Evolutionary conservation across 2,329 filamentous ascomycete genomes (phyloP).

Genomic region (Pseudocercospora fuligena): DNA sequence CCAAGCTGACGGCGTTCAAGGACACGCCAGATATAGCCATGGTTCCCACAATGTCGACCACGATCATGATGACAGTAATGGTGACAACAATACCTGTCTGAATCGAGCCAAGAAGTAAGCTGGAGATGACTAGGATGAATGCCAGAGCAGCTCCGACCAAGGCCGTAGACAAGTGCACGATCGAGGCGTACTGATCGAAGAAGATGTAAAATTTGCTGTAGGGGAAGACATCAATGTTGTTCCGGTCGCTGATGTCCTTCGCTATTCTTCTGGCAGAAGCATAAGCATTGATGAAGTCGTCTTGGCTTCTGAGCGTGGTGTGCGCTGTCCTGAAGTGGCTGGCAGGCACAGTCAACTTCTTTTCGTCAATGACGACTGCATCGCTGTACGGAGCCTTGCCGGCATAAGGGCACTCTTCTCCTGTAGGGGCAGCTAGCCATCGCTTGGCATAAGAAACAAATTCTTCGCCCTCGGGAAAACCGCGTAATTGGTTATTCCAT

Average conservation of each 20-base stretch:
- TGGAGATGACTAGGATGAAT: constrained; percentile 82
- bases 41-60: constrained; percentile 90
- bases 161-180: constrained; percentile 76
- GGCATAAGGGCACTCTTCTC: constrained; percentile 82
- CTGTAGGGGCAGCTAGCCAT: constrained; percentile 81
- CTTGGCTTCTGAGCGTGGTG: constrained; percentile 81
- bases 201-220: constrained; percentile 99
- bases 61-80: constrained; percentile 86
- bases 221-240: constrained; percentile 87
- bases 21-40: constrained; percentile 91
- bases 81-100: constrained; percentile 82
- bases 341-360: constrained; percentile 71
- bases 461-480: constrained; percentile 93
- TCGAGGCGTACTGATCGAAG: constrained; percentile 94
- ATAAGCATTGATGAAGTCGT: constrained; percentile 92
- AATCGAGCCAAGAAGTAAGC: constrained; percentile 80
- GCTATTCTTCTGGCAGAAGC: constrained; percentile 87
- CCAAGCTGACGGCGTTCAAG: constrained; percentile 91
- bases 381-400: constrained; percentile 86
- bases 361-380: constrained; percentile 77
- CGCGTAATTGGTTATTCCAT: constrained; percentile 87
- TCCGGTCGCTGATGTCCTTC: constrained; percentile 70
- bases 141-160: constrained; percentile 82
- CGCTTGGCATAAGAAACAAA: constrained; percentile 84
- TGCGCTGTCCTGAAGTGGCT: constrained; percentile 93